Percentiles rank a stretch among this genome's conserved stretches.
phyloP scores from a whole-genome alignment of 345 rosid genomes.

The Rubroshorea leprosula region DNA sequence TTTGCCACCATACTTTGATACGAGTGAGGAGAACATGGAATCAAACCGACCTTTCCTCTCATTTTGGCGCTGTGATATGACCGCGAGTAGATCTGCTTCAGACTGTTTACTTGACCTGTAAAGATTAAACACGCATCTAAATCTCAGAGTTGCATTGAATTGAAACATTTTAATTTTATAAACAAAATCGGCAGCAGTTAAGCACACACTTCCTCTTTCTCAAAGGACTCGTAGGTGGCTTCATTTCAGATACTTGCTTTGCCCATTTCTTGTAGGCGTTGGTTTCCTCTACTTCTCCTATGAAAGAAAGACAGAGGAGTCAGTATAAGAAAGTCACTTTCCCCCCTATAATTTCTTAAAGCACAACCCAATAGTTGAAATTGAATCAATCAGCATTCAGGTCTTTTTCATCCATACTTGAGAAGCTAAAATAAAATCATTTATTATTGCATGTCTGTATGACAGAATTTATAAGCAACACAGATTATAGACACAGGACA shows the following conservation, averaged over 20 bases:
- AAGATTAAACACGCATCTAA: too few species aligned
- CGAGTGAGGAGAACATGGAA: conserved; percentile 77
- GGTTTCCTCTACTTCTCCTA: conserved; percentile 69
- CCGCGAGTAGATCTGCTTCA: conserved; percentile 48
- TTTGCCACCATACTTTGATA: conserved; percentile 60
- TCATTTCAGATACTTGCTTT: conserved; percentile 45
- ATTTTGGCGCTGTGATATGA: conserved; percentile 57
- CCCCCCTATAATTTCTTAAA: conserved; percentile 1
- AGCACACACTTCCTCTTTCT: conserved; percentile 61
- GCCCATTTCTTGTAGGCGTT: conserved; percentile 86
- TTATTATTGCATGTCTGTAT: too few species aligned
- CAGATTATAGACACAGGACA: too few species aligned
- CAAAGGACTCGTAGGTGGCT: conserved; percentile 67
- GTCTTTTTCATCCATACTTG: too few species aligned
- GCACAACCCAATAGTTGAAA: too few species aligned
- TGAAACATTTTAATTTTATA: background rate
- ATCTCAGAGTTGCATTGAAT: background rate
- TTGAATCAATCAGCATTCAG: too few species aligned
- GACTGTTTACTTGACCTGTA: conserved; percentile 44
- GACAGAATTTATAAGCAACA: too few species aligned
- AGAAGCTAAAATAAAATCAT: too few species aligned
- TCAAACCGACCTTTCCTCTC: conserved; percentile 67
- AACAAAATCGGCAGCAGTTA: background rate
- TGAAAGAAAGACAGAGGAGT: too few species aligned
- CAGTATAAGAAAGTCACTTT: background rate